Base-by-base conservation (phyloP, 164 flowering plant species). In the Aristolochia contorta region DNA sequence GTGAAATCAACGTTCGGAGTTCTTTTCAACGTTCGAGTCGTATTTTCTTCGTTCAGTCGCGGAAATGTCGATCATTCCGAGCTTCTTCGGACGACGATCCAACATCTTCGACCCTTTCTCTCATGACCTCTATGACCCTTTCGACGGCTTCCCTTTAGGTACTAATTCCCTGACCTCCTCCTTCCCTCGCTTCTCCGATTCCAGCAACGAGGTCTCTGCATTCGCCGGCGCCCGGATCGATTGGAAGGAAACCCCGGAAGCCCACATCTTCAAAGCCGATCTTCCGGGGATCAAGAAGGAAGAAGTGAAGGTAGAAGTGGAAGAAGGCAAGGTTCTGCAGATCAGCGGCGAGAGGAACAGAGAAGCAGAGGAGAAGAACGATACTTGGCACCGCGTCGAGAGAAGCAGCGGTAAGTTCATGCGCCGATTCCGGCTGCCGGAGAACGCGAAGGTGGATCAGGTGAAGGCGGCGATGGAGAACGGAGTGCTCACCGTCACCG, bases 211-310 rank as follows among this genome's bases (percentile, higher is more conserved):
- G 18, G 32, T 37, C 37, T 56, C 59, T 2, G 45, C 59, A 20
- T 56, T 56, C 70, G 78, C 82, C 20, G 72, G 45, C 0, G 79
- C 76, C 14, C 79, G 75, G 54, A 75, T 80, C 16, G 59, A 56
- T 32, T 56, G 59, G 59, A 30, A 32, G 22, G 59, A 56, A n/a
- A 56, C 59, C 59, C 59, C 59, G 1, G 12, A 16, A 1, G 59
- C 59, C 14, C 59, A 56, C 45, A 46, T 56, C 18, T 56, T 56
- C 45, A 19, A 56, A 32, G 59, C 59, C 37, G 59, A 56, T 25
- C 45, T 56, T 20, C 46, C 59, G 1, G 46, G 59, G 10, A 0
- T 56, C 15, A 56, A 56, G 59, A 56, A 56, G 59, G 59, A 56
- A 32, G 59, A 56, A 32, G 45, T 56, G 18, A 30, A 56, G 59